Conservation (phyloP, 2,329 filamentous ascomycete species). For the Aureobasidium sp. region DNA sequence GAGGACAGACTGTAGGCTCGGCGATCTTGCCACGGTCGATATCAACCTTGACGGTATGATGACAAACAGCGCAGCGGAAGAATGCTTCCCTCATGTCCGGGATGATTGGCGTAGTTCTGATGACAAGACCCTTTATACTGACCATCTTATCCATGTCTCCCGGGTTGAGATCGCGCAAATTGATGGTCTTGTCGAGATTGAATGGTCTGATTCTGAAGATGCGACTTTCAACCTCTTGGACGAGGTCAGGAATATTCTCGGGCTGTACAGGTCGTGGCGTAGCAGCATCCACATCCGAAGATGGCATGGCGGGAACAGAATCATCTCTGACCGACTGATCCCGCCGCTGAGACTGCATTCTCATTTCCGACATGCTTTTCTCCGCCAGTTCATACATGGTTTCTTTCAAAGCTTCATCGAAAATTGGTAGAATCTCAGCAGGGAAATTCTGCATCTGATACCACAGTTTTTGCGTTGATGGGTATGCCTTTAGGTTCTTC, state of each 20-base stretch:
- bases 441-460: constrained; percentile 92
- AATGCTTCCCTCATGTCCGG: constrained; percentile 99
- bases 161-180: constrained; percentile 89
- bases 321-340: constrained; percentile 43
- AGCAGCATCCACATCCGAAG: constrained; percentile 51
- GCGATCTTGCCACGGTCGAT: constrained; percentile 94
- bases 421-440: constrained; percentile 90
- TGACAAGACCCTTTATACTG: constrained; percentile 90
- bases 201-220: constrained; percentile 85
- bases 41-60: constrained; percentile 81
- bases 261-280: constrained; percentile 32
- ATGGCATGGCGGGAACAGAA: constrained; percentile 70
- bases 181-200: constrained; percentile 77
- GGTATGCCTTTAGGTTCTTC: constrained; percentile 84
- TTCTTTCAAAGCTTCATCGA: constrained; percentile 93
- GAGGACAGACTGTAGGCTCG: constrained; percentile 85
- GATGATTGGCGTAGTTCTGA: constrained; percentile 90
- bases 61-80: constrained; percentile 91
- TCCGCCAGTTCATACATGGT: constrained; percentile 84
- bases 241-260: constrained; percentile 58
- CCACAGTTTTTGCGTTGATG: constrained; percentile 87
- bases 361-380: constrained; percentile 65
- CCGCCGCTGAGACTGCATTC: constrained; percentile 44
- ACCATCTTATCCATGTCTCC: constrained; percentile 95
- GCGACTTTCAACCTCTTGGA: constrained; percentile 69